These are phyloP conservation scores for Penicillium canescens DNA, from an alignment of 495 filamentous ascomycete genomes.

Conservation along the genomic window DNA sequence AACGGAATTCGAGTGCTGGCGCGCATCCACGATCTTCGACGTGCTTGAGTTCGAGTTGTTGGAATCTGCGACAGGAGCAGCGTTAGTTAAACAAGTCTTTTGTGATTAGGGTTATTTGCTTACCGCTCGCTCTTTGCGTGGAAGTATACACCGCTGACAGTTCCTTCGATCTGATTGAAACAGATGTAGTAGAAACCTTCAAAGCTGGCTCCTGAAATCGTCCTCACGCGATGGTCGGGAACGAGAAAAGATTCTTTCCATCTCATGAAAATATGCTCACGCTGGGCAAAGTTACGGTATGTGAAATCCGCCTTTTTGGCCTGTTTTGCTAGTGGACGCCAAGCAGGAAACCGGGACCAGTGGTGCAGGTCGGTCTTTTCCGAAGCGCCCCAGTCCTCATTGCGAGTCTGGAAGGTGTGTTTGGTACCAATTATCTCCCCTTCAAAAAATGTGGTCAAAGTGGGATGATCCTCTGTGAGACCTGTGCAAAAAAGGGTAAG, in stretches of 20 bases:
- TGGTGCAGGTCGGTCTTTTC: conserved; percentile 93
- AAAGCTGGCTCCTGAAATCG: conserved; percentile 91
- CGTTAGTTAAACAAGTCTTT: not conserved
- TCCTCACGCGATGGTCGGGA: conserved; percentile 86
- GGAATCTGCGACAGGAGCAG: conserved; percentile 59
- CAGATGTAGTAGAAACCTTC: conserved; percentile 99
- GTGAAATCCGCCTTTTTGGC: conserved; percentile 77
- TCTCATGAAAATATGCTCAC: conserved; percentile 96
- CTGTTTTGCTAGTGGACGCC: conserved; percentile 74
- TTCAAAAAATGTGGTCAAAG: conserved; percentile 96
- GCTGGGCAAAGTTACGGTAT: conserved; percentile 65
- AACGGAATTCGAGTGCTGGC: conserved; percentile 92
- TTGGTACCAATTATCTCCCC: conserved; percentile 97
- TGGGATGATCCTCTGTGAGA: conserved; percentile 92
- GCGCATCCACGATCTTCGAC: conserved; percentile 82
- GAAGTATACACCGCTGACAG: conserved; percentile 92
- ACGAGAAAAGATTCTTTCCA: conserved; percentile 99
- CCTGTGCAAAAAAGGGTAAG: conserved; percentile 49
- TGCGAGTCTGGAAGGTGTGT: conserved; percentile 87
- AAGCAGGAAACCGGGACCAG: conserved; percentile 88
- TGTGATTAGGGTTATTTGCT: conserved; percentile 30
- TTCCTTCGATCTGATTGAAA: conserved; percentile 88
- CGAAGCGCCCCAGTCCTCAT: conserved; percentile 86
- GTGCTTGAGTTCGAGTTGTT: conserved; percentile 89
- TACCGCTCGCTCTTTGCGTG: conserved; percentile 97